Base-by-base conservation (phyloP, 2,329 filamentous ascomycete species). In the Talaromyces sp. region DNA sequence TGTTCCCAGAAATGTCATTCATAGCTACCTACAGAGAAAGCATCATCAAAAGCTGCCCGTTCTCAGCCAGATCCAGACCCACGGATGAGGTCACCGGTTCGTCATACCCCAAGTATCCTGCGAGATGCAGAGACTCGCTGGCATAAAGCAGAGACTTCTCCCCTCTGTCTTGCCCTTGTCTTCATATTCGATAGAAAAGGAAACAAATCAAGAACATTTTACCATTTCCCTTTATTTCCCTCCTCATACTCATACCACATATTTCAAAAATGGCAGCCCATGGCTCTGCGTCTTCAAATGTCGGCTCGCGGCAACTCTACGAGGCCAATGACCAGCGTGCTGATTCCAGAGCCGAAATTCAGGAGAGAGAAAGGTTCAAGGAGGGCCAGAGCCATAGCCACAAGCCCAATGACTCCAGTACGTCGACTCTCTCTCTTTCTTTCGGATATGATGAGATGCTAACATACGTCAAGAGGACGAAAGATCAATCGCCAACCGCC, bases 301-400 rank as follows among this genome's bases (percentile, higher is more conserved):
- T 93, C 71, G 90, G 90, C 67, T 82, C 79, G 73, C 69, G 77
- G 64, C 73, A 76, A 63, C 77, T 91, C 72, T 93, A 95, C 78
- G 89, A 93, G 78, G 87, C 82, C 60, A 88, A 86, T 61, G 90
- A 95, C 77, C 90, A 95, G 81, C 83, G 84, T 68, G 91, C 86
- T 73, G 72, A 77, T 63, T 82, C 84, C 63, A 71, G 83, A 62
- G 80, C 83, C 2, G 78, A 82, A 63, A 65, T 79, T 57, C 70
- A 76, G 51, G 80, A 85, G 69, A 78, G 81, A 21, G 78, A 84
- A 56, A 82, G 86, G 62, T 95, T 85, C 78, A 79, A 92, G 63
- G 88, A 93, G 78, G 90, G 91, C 68, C 81, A 88, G 73, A 73
- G 82, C 61, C 80, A 89, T 73, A 88, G 87, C 57, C 90, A 96